Conservation (phyloP, 2,329 filamentous ascomycete genomes). For the Xylaria sp. region DNA sequence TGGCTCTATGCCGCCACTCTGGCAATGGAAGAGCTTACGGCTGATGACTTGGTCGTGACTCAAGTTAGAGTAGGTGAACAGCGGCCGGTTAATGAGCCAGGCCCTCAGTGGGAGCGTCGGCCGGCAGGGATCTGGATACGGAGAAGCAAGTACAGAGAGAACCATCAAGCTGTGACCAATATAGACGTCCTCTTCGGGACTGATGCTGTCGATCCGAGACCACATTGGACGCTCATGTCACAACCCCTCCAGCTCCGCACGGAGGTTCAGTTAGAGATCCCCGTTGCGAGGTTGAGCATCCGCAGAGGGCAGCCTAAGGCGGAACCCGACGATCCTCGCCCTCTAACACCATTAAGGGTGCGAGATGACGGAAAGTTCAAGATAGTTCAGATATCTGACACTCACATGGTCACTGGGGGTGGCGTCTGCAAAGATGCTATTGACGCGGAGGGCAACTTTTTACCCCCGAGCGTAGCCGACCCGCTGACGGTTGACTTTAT, state of each 20-base stretch:
- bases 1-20: slow-evolving; percentile 71
- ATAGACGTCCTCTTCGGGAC: slow-evolving; percentile 75
- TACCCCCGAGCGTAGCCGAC: slow-evolving; percentile 53
- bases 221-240: slow-evolving; percentile 50
- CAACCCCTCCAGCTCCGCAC: slow-evolving; percentile 51
- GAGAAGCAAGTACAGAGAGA: slow-evolving; percentile 5
- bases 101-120: neutral
- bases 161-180: slow-evolving; percentile 64
- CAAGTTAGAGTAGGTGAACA: slow-evolving; percentile 67
- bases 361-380: slow-evolving; percentile 77
- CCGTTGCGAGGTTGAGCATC: slow-evolving; percentile 25
- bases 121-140: neutral
- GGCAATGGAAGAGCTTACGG: slow-evolving; percentile 70
- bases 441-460: slow-evolving; percentile 49
- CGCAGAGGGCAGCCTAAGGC: neutral
- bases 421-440: slow-evolving; percentile 49
- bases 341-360: slow-evolving; percentile 58
- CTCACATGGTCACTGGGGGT: slow-evolving; percentile 49
- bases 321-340: neutral
- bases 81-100: too few relatives aligned
- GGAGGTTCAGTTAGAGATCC: slow-evolving; percentile 47
- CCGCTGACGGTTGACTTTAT: slow-evolving; percentile 77
- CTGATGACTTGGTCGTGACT: slow-evolving; percentile 69
- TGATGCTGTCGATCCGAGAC: slow-evolving; percentile 50
- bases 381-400: slow-evolving; percentile 72